Conservation (phyloP, 2,329 filamentous ascomycete species). For the Biscogniauxia marginata region DNA sequence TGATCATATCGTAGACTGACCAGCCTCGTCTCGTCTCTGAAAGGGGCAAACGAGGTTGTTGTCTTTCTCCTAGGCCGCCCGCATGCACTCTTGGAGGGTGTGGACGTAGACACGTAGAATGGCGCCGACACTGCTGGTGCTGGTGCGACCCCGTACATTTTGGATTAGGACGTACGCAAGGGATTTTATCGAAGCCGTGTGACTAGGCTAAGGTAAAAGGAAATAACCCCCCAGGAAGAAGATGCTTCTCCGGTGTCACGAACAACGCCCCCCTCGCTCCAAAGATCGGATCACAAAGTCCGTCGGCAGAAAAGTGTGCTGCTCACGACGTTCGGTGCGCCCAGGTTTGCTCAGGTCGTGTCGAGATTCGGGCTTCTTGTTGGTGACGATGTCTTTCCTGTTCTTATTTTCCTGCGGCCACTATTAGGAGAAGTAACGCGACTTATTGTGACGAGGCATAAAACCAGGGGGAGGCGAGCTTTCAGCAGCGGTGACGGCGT, state of each 20-base stretch:
- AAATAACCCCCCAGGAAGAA: neutral
- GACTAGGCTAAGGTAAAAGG: neutral
- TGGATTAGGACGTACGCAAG: constrained; percentile 8
- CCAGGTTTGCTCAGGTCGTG: neutral
- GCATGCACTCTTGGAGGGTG: constrained; percentile 27
- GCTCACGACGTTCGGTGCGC: too few relatives aligned
- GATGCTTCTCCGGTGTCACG: neutral
- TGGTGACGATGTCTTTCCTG: too few relatives aligned
- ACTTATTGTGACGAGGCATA: neutral
- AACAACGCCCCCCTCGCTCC: neutral
- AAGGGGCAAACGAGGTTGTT: constrained; percentile 35
- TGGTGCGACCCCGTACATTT: constrained; percentile 21
- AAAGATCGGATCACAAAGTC: neutral
- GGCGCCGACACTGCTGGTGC: constrained; percentile 11
- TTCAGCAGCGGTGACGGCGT: neutral
- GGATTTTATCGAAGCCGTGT: constrained; percentile 1
- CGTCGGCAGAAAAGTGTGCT: neutral
- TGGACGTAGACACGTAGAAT: constrained; percentile 12
- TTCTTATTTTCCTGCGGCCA: neutral
- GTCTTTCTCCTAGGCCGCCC: constrained; percentile 43
- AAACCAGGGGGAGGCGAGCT: neutral
- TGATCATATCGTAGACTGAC: constrained; percentile 62
- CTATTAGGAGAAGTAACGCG: neutral
- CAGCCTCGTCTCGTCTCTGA: constrained; percentile 50
- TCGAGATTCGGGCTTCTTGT: neutral